Evolutionary conservation across 2,329 filamentous ascomycete genomes (phyloP).

Genomic region (Diaporthe vexans): DNA sequence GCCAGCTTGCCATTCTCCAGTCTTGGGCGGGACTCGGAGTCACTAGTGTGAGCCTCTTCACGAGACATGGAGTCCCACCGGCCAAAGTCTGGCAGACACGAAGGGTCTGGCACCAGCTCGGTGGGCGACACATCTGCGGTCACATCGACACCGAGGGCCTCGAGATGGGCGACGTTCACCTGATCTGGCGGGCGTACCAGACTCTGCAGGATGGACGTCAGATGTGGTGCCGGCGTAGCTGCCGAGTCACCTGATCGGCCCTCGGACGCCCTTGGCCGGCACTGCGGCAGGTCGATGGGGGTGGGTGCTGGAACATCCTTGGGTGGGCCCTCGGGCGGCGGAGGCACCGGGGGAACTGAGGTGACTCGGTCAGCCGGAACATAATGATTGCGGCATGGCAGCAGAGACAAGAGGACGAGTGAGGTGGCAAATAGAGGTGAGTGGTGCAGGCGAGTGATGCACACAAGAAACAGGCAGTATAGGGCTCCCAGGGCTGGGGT

Average conservation of each 20-base stretch:
- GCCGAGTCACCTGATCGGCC: constrained; percentile 21
- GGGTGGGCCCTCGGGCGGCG: constrained; percentile 51
- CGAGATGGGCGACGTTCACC: constrained; percentile 64
- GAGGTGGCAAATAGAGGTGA: constrained; percentile 36
- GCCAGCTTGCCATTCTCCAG: constrained; percentile 68
- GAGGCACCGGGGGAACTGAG: constrained; percentile 37
- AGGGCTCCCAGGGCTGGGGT: constrained; percentile 26
- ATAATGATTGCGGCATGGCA: constrained; percentile 28
- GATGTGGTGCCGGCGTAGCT: constrained; percentile 49
- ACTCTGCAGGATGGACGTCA: constrained; percentile 66
- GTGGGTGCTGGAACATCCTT: constrained; percentile 71
- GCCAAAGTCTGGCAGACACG: constrained; percentile 66
- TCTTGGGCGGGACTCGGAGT: constrained; percentile 61
- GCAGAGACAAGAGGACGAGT: constrained; percentile 37
- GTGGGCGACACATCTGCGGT: constrained; percentile 62
- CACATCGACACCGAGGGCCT: constrained; percentile 70
- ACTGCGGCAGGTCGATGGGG: constrained; percentile 65
- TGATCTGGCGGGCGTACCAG: constrained; percentile 66
- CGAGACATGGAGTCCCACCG: constrained; percentile 64
- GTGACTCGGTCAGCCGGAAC: constrained; percentile 35
- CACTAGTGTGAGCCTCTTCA: constrained; percentile 64
- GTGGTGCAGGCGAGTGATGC: constrained; percentile 34
- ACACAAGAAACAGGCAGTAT: constrained; percentile 24
- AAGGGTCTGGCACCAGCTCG: constrained; percentile 67
- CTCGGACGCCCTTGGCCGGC: constrained; percentile 49